phyloP scores from a whole-genome alignment of 441 rosid species.

The Aleurites moluccanus region DNA sequence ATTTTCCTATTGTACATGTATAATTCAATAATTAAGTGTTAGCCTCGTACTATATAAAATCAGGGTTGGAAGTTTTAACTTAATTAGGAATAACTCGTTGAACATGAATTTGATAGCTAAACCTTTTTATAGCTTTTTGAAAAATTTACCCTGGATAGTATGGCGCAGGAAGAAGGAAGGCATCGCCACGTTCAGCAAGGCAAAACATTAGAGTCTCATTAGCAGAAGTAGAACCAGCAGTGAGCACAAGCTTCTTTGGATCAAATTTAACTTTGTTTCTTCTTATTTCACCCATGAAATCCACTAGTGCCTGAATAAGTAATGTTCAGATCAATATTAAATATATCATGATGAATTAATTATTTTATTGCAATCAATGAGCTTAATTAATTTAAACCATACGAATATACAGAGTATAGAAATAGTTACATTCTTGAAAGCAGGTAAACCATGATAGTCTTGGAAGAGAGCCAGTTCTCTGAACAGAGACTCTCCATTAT shows the following conservation, averaged over 20 bases:
- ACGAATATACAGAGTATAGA: background rate
- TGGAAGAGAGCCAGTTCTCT: constrained; percentile 90
- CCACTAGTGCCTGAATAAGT: constrained; percentile 56
- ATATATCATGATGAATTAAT: background rate
- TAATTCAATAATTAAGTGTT: too few relatives aligned
- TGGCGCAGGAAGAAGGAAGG: constrained; percentile 87
- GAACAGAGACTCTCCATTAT: constrained; percentile 66
- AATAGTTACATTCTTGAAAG: constrained; percentile 61
- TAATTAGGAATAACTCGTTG: too few relatives aligned
- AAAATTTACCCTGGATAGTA: constrained; percentile 85
- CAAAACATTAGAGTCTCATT: constrained; percentile 90
- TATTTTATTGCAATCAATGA: too few relatives aligned
- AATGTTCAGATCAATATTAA: background rate
- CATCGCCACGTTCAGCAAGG: constrained; percentile 79
- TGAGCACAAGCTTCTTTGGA: constrained; percentile 63
- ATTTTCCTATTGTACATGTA: too few relatives aligned
- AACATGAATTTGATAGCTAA: too few relatives aligned
- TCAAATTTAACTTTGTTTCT: constrained; percentile 76
- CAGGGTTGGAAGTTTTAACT: too few relatives aligned
- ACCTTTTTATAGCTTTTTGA: background rate
- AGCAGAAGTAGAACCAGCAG: constrained; percentile 95
- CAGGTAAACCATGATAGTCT: constrained; percentile 87
- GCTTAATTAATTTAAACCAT: too few relatives aligned
- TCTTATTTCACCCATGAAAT: constrained; percentile 80
- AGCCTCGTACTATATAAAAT: too few relatives aligned